Evolutionary conservation across 257 asterid species (phyloP).

Genomic region (Cordia subcordata): DNA sequence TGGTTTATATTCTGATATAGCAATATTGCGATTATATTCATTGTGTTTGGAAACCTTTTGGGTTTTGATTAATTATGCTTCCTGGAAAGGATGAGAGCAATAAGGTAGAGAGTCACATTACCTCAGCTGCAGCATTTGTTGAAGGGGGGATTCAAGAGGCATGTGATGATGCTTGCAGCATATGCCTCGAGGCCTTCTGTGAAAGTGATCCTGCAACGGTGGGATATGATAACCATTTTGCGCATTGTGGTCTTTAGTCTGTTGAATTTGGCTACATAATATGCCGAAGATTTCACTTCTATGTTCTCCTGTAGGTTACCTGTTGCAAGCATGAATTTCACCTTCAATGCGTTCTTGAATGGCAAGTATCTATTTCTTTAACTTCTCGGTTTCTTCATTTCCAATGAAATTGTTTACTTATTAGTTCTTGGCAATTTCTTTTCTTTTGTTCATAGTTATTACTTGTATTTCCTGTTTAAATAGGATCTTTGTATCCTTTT

Average conservation of each 20-base stretch:
- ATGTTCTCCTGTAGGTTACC: conserved; percentile 45
- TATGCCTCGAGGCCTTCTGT: conserved; percentile 82
- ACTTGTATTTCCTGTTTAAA: too few relatives aligned
- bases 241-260: background rate
- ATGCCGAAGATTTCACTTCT: conserved; percentile 5
- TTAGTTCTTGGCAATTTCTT: too few relatives aligned
- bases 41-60: background rate
- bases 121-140: conserved; percentile 90
- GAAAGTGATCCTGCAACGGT: conserved; percentile 87
- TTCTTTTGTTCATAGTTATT: too few relatives aligned
- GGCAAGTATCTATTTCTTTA: conserved; percentile 36
- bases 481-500: too few relatives aligned
- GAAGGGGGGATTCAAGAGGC: conserved; percentile 97
- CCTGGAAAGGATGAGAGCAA: conserved; percentile 49
- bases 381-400: background rate
- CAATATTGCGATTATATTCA: background rate
- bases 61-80: conserved; percentile 25
- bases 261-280: conserved; percentile 1
- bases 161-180: conserved; percentile 93
- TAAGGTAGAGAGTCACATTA: conserved; percentile 44
- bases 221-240: background rate
- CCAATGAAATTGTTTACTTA: too few relatives aligned
- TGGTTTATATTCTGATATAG: background rate
- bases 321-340: conserved; percentile 88
- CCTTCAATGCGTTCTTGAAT: conserved; percentile 91